A percentile compares a stretch with the other conserved stretches of the same genome.
Conservation (phyloP, 73 alveolate genomes). For the Paramecium sonneborni region DNA sequence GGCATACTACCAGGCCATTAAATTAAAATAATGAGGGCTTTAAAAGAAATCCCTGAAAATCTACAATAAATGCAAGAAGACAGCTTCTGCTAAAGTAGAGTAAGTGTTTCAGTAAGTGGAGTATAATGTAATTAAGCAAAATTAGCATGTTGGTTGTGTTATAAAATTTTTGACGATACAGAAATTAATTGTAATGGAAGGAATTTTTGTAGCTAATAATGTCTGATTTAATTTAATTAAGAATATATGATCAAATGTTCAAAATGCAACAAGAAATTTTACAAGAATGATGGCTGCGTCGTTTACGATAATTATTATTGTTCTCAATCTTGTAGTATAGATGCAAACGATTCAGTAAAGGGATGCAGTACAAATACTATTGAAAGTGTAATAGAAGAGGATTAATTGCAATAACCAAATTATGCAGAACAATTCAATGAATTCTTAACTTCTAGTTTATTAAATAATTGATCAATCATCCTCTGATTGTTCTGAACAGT, state of each 20-base stretch:
- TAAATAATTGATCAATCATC: slow-evolving; percentile 46
- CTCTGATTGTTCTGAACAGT: slow-evolving; percentile 9
- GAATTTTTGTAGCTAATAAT: slow-evolving; percentile 38
- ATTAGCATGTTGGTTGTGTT: slow-evolving; percentile 51
- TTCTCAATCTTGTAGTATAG: slow-evolving; percentile 16
- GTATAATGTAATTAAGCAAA: slow-evolving; percentile 6
- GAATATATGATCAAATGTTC: slow-evolving; percentile 28
- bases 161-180: background rate
- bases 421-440: slow-evolving; percentile 51
- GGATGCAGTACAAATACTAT: slow-evolving; percentile 54
- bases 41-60: slow-evolving; percentile 32
- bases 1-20: slow-evolving; percentile 55
- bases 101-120: slow-evolving; percentile 32
- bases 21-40: slow-evolving; percentile 10
- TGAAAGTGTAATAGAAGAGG: slow-evolving; percentile 23
- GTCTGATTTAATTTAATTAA: background rate
- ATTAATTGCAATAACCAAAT: background rate
- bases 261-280: slow-evolving; percentile 4
- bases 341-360: background rate
- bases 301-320: slow-evolving; percentile 39
- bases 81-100: slow-evolving; percentile 5
- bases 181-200: background rate
- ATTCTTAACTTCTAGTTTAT: slow-evolving; percentile 37
- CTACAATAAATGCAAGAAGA: background rate
- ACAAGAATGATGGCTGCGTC: slow-evolving; percentile 44